Conservation (phyloP, 768 basidiomycete species). For the Macrolepiota dolichaula region DNA sequence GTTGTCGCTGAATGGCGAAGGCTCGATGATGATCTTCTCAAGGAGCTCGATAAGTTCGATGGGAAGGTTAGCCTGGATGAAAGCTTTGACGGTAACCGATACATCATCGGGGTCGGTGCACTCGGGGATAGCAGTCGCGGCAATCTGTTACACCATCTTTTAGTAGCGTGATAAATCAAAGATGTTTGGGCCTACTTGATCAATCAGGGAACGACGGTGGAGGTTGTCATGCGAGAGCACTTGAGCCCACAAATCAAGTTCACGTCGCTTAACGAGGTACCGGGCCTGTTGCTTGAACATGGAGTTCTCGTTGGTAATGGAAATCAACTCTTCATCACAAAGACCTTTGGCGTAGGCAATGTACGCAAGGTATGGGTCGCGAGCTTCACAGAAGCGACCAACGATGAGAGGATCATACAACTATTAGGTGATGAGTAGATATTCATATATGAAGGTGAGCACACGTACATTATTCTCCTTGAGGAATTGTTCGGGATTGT, state of each 20-base stretch:
- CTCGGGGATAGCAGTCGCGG: slow-evolving; percentile 94
- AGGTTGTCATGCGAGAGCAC: slow-evolving; percentile 88
- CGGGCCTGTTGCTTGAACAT: slow-evolving; percentile 99
- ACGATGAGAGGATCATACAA: slow-evolving; percentile 96
- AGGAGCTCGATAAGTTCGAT: slow-evolving; percentile 95
- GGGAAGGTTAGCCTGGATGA: slow-evolving; percentile 94
- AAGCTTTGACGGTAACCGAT: slow-evolving; percentile 96
- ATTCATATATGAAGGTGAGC: background rate
- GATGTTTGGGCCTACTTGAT: slow-evolving; percentile 57
- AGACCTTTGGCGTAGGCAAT: slow-evolving; percentile 99
- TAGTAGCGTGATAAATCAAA: background rate
- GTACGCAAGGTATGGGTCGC: slow-evolving; percentile 97
- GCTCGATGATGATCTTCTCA: slow-evolving; percentile 98
- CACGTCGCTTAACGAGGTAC: slow-evolving; percentile 94
- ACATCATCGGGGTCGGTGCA: slow-evolving; percentile 98
- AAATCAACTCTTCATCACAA: slow-evolving; percentile 96
- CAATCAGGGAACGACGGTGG: slow-evolving; percentile 90
- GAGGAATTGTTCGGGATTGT: slow-evolving; percentile 95
- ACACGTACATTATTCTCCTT: slow-evolving; percentile 93
- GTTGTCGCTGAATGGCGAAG: slow-evolving; percentile 97
- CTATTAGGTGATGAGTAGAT: slow-evolving; percentile 34
- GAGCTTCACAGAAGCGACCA: slow-evolving; percentile 98
- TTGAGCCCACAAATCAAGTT: slow-evolving; percentile 94
- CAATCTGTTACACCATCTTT: slow-evolving; percentile 49
- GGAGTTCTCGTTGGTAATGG: slow-evolving; percentile 97